These are phyloP conservation scores for Plasmodium ovale DNA, from an alignment of 169 alveolate genomes.

Conservation along the genomic window DNA sequence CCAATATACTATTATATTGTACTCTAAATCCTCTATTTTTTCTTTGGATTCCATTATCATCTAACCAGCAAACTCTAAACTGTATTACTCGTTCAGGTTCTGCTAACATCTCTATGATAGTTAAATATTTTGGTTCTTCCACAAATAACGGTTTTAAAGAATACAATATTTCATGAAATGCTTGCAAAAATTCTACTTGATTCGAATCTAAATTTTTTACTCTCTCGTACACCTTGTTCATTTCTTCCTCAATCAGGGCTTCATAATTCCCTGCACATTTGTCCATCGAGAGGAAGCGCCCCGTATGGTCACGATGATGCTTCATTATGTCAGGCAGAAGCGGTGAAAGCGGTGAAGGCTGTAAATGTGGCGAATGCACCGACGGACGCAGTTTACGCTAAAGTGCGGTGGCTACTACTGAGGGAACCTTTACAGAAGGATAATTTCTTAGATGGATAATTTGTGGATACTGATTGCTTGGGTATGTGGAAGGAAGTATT, in stretches of 20 bases:
- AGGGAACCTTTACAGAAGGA: no score
- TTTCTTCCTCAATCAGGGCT: conserved; percentile 58
- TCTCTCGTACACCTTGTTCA: conserved; percentile 57
- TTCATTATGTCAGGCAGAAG: conserved; percentile 8
- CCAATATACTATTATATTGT: conserved; percentile 87
- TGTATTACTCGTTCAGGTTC: conserved; percentile 87
- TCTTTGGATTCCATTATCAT: conserved; percentile 84
- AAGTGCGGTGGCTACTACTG: no score
- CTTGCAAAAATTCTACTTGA: conserved; percentile 80
- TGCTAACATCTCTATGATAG: conserved; percentile 80
- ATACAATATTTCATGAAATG: conserved; percentile 80
- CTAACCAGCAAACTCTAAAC: conserved; percentile 87
- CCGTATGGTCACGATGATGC: conserved; percentile 17
- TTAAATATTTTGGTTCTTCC: conserved; percentile 81
- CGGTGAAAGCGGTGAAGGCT: background rate
- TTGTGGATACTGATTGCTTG: no score
- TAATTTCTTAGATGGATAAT: no score
- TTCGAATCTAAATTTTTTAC: conserved; percentile 74
- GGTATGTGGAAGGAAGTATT: no score
- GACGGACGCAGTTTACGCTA: no score
- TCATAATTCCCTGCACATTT: conserved; percentile 36
- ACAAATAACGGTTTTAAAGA: conserved; percentile 79
- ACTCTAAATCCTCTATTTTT: conserved; percentile 89
- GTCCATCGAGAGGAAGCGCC: conserved; percentile 36
- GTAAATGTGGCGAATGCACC: no score